A percentile compares a stretch with the other conserved stretches of the same genome.
These are phyloP conservation scores for Picocystis salinarum DNA, from an alignment of 139 green algal species.

Conservation along the genomic window DNA sequence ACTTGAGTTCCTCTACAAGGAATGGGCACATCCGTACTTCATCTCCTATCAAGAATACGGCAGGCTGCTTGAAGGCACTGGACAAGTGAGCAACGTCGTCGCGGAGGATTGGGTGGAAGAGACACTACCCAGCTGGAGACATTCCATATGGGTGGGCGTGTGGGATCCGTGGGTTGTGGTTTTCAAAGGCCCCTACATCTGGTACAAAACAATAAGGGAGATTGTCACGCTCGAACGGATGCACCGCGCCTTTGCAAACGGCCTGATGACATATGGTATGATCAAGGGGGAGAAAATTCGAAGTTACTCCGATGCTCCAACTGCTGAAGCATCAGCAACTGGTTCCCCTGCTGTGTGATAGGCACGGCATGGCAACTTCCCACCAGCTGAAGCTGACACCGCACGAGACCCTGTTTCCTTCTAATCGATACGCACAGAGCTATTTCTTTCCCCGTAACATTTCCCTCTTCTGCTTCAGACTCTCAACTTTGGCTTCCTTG, in stretches of 20 bases:
- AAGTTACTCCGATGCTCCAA: no score
- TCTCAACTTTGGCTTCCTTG: no score
- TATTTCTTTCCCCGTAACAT: no score
- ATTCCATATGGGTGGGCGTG: slow-evolving; percentile 83
- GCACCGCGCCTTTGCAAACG: slow-evolving; percentile 65
- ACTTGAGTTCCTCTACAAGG: slow-evolving; percentile 83
- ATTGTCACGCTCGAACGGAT: slow-evolving; percentile 85
- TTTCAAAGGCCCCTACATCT: slow-evolving; percentile 48
- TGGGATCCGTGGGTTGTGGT: slow-evolving; percentile 82
- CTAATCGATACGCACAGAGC: no score
- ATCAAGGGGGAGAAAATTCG: no score
- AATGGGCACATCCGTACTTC: slow-evolving; percentile 93
- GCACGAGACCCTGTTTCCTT: no score
- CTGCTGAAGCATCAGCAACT: no score
- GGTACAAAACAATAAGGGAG: slow-evolving; percentile 72
- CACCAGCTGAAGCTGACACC: no score
- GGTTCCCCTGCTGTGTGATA: no score
- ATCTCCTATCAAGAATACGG: slow-evolving; percentile 79
- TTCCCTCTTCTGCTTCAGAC: no score
- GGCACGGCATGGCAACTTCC: no score
- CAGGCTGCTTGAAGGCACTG: slow-evolving; percentile 52
- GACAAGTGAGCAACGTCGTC: slow-evolving; percentile 27
- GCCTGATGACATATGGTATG: slow-evolving; percentile 63
- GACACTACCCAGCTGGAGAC: slow-evolving; percentile 71
- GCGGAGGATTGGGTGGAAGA: slow-evolving; percentile 63